Percentiles rank a stretch among this genome's conserved stretches.
Evolutionary conservation across 169 alveolate species (phyloP).

Genomic region (Plasmodium inui): DNA sequence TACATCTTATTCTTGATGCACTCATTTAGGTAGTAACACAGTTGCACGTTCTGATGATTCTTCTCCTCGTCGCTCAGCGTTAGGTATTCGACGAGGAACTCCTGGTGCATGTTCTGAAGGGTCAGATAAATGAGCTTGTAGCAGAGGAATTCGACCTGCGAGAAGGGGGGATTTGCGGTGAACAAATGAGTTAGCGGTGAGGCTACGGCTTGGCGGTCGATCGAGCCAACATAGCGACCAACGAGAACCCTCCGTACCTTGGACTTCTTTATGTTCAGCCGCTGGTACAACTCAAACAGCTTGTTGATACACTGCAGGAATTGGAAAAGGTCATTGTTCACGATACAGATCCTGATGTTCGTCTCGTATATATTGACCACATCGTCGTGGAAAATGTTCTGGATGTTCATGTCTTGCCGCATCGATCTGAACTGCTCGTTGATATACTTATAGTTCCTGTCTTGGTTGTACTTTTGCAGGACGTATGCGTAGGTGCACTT

Average conservation of each 20-base stretch:
- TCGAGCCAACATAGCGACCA: neutral
- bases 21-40: constrained; percentile 56
- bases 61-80: constrained; percentile 59
- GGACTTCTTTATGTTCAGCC: constrained; percentile 79
- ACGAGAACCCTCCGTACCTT: constrained; percentile 3
- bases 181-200: neutral
- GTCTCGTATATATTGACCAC: constrained; percentile 93
- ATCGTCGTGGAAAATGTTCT: constrained; percentile 90
- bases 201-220: neutral
- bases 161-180: neutral
- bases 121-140: constrained; percentile 77
- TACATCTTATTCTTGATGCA: constrained; percentile 64
- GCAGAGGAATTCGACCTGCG: constrained; percentile 79
- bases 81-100: constrained; percentile 48
- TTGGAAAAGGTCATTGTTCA: constrained; percentile 93
- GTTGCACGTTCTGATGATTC: constrained; percentile 32
- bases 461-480: constrained; percentile 78
- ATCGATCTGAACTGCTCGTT: constrained; percentile 93
- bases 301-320: constrained; percentile 95
- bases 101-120: constrained; percentile 81
- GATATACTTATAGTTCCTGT: constrained; percentile 86
- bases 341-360: constrained; percentile 94
- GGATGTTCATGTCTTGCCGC: constrained; percentile 95
- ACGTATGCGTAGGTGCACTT: constrained; percentile 80
- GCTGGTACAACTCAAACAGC: constrained; percentile 86